These are phyloP conservation scores for Psidium guajava DNA, from an alignment of 345 rosid genomes.

Conservation along the genomic window DNA sequence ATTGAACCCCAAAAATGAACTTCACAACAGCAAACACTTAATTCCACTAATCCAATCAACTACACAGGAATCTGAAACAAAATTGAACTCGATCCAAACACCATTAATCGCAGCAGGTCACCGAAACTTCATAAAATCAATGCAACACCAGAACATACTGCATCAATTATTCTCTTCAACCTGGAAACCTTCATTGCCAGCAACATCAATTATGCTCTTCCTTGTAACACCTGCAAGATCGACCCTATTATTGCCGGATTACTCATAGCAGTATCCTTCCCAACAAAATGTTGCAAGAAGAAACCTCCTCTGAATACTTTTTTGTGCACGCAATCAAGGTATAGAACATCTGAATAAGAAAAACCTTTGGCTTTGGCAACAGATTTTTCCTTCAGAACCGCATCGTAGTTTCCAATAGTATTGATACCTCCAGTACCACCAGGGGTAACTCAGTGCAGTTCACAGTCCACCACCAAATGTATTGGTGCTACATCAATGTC, in stretches of 20 bases:
- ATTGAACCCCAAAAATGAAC: no score
- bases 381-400: slow-evolving; percentile 77
- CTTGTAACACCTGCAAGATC: slow-evolving; percentile 83
- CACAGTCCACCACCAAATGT: slow-evolving; percentile 44
- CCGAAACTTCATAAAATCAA: no score
- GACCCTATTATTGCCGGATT: slow-evolving; percentile 85
- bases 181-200: slow-evolving; percentile 59
- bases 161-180: slow-evolving; percentile 8
- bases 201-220: slow-evolving; percentile 85
- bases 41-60: no score
- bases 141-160: no score
- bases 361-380: slow-evolving; percentile 80
- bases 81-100: no score
- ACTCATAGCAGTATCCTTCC: slow-evolving; percentile 24
- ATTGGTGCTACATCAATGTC: slow-evolving; percentile 48
- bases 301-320: no score
- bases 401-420: slow-evolving; percentile 88
- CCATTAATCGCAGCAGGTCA: no score
- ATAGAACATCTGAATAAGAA: slow-evolving; percentile 50
- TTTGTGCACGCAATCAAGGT: no score
- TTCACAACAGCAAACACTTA: no score
- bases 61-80: no score
- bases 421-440: slow-evolving; percentile 96
- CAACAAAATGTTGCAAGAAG: slow-evolving; percentile 57
- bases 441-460: slow-evolving; percentile 84